Base-by-base conservation (phyloP, 106 monocot genomes). In the Platanthera zijinensis region DNA sequence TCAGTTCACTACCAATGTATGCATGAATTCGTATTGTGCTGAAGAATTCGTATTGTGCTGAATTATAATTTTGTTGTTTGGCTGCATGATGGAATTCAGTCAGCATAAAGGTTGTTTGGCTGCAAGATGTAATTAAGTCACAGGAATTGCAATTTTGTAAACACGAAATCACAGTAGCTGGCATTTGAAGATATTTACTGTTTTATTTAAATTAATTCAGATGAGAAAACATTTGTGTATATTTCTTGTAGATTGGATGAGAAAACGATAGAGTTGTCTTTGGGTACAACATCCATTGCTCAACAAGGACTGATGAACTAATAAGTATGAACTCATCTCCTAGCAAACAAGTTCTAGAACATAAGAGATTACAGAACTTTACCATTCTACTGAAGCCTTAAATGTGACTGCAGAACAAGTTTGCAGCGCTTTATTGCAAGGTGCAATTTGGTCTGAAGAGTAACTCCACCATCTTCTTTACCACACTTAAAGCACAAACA, bases 351-450 rank as follows among this genome's bases (percentile, higher is more conserved):
- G 80, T 94, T 21, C 67, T 99, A 39, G 94, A 92, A 66, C 83
- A 87, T 22, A 92, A 99, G 82, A 87, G 97, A 62, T 57, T 92
- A 25, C 97, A 99, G 78, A 94, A 99, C 80, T 70, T 92, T 71
- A 94, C 88, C 25, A 99, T 99, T 75, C 80, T 99, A 51, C 53
- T 99, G 82, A 99, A 94, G 84, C 92, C 97, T 32, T 99, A 53
- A 91, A 88, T 81, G 86, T 92, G 28, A 90, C 83, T 5, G 18
- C 79, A 5, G 86, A 94, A 8, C 86, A 94, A 81, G 83, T 92
- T 45, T 85, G 88, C 66, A 47, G 79, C 57, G 86, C 92, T 45
- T 25, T 99, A 47, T 51, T 80, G 21, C 81, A 76, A 79, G 96
- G 96, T 88, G 82, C 10, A 79, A n/a, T 56, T 70, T 39, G 8